Evolutionary conservation across 140 eudicot species (phyloP).

Genomic region (Cichorium intybus): DNA sequence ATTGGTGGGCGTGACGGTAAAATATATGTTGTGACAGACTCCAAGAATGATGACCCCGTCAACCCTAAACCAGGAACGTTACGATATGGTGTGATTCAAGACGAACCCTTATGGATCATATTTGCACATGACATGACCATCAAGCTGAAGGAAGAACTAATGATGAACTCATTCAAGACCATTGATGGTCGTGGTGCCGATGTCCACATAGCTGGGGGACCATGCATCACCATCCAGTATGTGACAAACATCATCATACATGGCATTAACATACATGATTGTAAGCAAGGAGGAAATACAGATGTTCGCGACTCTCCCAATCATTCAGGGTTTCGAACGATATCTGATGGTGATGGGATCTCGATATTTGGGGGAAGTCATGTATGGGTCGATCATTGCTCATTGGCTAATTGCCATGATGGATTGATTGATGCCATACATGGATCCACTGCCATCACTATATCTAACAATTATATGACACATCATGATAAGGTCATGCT

Average conservation of each 20-base stretch:
- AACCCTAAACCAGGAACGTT: conserved; percentile 72
- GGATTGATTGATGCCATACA: conserved; percentile 49
- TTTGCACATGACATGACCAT: conserved; percentile 67
- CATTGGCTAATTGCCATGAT: conserved; percentile 50
- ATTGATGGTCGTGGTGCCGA: conserved; percentile 72
- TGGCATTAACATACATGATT: conserved; percentile 66
- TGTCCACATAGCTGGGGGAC: conserved; percentile 71
- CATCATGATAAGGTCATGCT: conserved; percentile 52
- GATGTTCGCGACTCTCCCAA: conserved; percentile 74
- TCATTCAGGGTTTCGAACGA: conserved; percentile 60
- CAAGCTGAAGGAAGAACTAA: conserved; percentile 53
- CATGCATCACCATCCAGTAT: conserved; percentile 74
- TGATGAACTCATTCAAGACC: conserved; percentile 68
- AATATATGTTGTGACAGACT: conserved; percentile 61
- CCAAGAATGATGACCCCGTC: conserved; percentile 54
- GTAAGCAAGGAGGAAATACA: conserved; percentile 63
- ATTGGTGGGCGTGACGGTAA: conserved; percentile 67
- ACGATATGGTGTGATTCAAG: conserved; percentile 58
- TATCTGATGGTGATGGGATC: conserved; percentile 78
- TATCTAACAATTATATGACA: conserved; percentile 49
- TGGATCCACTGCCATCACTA: conserved; percentile 52
- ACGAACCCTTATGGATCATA: conserved; percentile 75
- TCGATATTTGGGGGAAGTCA: conserved; percentile 55
- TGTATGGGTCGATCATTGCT: conserved; percentile 56
- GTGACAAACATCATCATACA: conserved; percentile 71